Percentiles rank a stretch among this genome's conserved stretches.
phyloP scores from a whole-genome alignment of 208 protist genomes.

The Wallacemonas sp. region DNA sequence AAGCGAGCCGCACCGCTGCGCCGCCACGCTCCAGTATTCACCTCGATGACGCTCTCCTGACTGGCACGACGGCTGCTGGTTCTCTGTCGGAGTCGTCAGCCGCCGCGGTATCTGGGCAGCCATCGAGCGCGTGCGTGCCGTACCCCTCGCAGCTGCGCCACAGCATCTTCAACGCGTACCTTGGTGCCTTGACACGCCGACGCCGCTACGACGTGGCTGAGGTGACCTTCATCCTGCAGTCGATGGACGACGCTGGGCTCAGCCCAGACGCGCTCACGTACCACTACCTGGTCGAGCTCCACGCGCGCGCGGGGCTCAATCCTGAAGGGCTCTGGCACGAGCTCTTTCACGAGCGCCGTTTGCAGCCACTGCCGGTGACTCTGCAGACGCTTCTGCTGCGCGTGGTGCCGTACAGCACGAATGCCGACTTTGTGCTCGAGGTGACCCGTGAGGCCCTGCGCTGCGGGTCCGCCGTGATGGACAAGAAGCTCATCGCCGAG shows the following conservation, averaged over 20 bases:
- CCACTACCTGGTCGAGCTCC: constrained; percentile 81
- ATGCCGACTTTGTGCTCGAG: constrained; percentile 65
- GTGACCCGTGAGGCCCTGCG: constrained; percentile 62
- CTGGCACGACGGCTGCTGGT: background rate
- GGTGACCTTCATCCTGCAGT: constrained; percentile 54
- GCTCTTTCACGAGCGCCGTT: constrained; percentile 32
- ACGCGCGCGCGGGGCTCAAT: constrained; percentile 73
- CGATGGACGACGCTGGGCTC: constrained; percentile 47
- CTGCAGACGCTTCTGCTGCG: constrained; percentile 67
- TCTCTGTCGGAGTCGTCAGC: background rate
- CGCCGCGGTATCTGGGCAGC: background rate
- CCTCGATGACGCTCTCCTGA: constrained; percentile 2
- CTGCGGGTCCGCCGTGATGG: constrained; percentile 53
- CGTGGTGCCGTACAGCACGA: constrained; percentile 55
- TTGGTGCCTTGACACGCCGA: constrained; percentile 66
- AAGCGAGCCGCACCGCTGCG: background rate
- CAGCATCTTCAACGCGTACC: constrained; percentile 76
- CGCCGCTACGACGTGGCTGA: constrained; percentile 63
- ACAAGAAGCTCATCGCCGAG: constrained; percentile 68
- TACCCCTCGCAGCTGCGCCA: constrained; percentile 25
- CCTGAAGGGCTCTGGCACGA: constrained; percentile 72
- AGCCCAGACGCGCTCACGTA: constrained; percentile 68
- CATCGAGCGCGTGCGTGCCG: constrained; percentile 11
- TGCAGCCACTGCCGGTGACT: constrained; percentile 65
- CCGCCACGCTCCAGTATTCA: constrained; percentile 5